These are phyloP conservation scores for Fusarium nanum DNA, from an alignment of 2,329 filamentous ascomycete species.

Conservation along the genomic window DNA sequence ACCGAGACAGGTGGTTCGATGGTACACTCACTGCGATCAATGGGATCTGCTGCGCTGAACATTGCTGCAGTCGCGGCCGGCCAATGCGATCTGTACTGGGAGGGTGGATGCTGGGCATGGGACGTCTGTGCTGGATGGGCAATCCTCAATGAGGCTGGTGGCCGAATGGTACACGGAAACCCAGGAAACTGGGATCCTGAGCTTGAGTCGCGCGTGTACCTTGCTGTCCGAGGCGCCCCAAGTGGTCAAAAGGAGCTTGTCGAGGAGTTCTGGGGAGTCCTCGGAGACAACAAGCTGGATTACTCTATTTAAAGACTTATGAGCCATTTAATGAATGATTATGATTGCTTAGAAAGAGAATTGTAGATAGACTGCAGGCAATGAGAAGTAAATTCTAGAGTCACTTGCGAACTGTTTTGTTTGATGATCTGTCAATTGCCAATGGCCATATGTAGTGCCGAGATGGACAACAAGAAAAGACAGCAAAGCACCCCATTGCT, in stretches of 20 bases:
- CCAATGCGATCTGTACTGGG: constrained; percentile 81
- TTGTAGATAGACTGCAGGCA: constrained; percentile 16
- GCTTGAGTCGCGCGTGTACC: constrained; percentile 70
- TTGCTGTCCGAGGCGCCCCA: constrained; percentile 71
- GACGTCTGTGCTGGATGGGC: constrained; percentile 87
- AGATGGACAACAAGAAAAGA: constrained; percentile 30
- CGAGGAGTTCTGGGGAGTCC: constrained; percentile 72
- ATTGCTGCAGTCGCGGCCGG: constrained; percentile 78
- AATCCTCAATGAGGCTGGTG: constrained; percentile 79
- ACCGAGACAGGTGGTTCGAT: constrained; percentile 76
- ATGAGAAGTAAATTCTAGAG: background rate
- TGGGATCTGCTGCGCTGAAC: constrained; percentile 81
- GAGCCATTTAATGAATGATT: background rate
- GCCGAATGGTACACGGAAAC: constrained; percentile 77
- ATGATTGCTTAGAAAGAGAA: background rate
- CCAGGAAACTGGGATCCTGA: constrained; percentile 75
- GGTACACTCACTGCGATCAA: constrained; percentile 78
- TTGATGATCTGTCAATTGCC: constrained; percentile 33
- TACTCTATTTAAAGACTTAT: constrained; percentile 52
- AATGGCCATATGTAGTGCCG: constrained; percentile 28
- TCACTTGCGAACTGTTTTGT: constrained; percentile 14
- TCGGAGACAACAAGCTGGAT: constrained; percentile 66
- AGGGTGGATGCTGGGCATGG: constrained; percentile 87
- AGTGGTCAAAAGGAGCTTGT: constrained; percentile 70
- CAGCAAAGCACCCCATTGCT: constrained; percentile 37